These are phyloP conservation scores for Aspergillus alliaceus DNA, from an alignment of 2,329 filamentous ascomycete species.

Conservation along the genomic window DNA sequence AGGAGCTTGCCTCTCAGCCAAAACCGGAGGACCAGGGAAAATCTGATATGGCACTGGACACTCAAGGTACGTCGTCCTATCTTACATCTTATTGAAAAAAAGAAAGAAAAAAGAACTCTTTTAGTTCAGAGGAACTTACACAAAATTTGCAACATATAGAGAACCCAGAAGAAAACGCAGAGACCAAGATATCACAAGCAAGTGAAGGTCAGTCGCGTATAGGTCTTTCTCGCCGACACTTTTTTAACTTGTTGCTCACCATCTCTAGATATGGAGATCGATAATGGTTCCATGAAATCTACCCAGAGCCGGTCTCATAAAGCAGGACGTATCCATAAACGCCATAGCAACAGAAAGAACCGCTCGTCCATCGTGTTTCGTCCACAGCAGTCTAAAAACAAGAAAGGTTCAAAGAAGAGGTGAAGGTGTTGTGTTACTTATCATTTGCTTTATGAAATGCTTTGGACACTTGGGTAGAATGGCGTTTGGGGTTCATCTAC, in stretches of 20 bases:
- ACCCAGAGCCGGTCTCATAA: conserved; percentile 27
- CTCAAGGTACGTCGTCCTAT: conserved; percentile 23
- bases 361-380: conserved; percentile 43
- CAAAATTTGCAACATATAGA: conserved; percentile 13
- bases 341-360: conserved; percentile 30
- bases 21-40: conserved; percentile 60
- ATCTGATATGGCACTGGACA: conserved; percentile 26
- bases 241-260: conserved; percentile 5
- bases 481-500: conserved; percentile 12
- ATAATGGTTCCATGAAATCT: conserved; percentile 22
- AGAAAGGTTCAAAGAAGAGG: conserved; percentile 34
- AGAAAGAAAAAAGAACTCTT: not conserved
- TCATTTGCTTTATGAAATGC: not conserved
- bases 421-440: conserved; percentile 12
- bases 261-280: conserved; percentile 42
- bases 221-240: not conserved
- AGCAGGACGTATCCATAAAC: conserved; percentile 41
- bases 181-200: conserved; percentile 11
- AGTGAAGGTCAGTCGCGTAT: conserved; percentile 23
- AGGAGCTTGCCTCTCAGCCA: conserved; percentile 75
- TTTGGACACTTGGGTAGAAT: not conserved
- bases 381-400: conserved; percentile 30
- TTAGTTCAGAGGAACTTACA: not conserved
- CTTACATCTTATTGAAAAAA: not conserved
- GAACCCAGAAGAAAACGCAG: conserved; percentile 14